Evolutionary conservation across 352 stramenopile genomes (phyloP).

Genomic region (Globisporangium cylindrosporum): DNA sequence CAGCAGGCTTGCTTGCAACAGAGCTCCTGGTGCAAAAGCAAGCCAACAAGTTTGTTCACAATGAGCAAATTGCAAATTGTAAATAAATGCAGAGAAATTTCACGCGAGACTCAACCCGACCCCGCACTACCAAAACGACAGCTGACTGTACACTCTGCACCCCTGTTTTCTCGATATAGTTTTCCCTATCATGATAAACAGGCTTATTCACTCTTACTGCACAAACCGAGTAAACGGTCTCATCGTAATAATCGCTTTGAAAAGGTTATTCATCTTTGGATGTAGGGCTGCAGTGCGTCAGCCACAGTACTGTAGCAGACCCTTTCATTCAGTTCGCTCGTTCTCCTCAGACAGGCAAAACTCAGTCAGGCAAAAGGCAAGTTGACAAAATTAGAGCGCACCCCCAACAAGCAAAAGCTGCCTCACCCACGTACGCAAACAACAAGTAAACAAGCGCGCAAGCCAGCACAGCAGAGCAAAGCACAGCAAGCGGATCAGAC

Average conservation of each 20-base stretch:
- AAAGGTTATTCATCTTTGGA: background rate
- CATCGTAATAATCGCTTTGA: background rate
- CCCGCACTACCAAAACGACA: background rate
- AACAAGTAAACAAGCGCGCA: slow-evolving; percentile 1
- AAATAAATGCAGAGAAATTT: slow-evolving; percentile 5
- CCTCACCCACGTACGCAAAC: background rate
- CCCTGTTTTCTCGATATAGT: background rate
- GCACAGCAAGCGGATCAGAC: background rate
- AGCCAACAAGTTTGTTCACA: background rate
- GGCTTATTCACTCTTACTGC: background rate
- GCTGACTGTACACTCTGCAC: background rate
- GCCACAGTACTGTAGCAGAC: background rate
- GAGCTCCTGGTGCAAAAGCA: background rate
- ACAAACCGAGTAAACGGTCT: background rate
- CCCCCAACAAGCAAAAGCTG: background rate
- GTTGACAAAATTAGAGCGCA: slow-evolving; percentile 8
- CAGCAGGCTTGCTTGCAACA: too few relatives aligned
- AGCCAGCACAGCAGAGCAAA: background rate
- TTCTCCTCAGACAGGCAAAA: slow-evolving; percentile 1
- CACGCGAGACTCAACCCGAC: slow-evolving; percentile 3
- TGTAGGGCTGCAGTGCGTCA: background rate
- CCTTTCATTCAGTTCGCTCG: background rate
- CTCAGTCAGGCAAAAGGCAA: background rate
- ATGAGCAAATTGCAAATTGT: background rate
- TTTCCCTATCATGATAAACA: background rate